These are phyloP conservation scores for Yamadazyma blattariae DNA, from an alignment of 1,139 yeast species.

Conservation along the genomic window DNA sequence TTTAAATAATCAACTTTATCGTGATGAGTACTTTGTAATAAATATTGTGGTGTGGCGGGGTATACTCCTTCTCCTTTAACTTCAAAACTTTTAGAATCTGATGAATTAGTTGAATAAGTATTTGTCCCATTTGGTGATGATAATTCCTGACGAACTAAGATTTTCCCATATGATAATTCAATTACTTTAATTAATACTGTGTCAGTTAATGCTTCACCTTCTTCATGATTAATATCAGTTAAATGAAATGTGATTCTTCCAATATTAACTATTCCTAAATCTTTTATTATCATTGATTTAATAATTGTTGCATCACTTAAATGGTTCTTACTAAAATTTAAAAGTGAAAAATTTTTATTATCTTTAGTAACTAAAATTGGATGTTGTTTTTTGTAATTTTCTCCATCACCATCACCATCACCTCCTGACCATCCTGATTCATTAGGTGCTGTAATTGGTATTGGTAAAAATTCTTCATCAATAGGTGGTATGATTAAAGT, in stretches of 20 bases:
- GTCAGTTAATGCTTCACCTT: slow-evolving; percentile 62
- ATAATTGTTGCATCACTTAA: slow-evolving; percentile 15
- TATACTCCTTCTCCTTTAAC: slow-evolving; percentile 41
- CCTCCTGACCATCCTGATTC: too few relatives aligned
- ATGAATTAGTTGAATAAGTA: slow-evolving; percentile 41
- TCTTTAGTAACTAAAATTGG: slow-evolving; percentile 58
- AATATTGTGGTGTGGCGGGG: slow-evolving; percentile 61
- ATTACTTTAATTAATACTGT: slow-evolving; percentile 32
- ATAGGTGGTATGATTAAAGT: slow-evolving; percentile 8
- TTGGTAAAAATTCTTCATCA: slow-evolving; percentile 33
- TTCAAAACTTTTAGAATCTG: slow-evolving; percentile 50
- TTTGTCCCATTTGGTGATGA: slow-evolving; percentile 28
- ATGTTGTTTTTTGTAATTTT: slow-evolving; percentile 6
- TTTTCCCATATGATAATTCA: slow-evolving; percentile 34
- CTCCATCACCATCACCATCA: too few relatives aligned
- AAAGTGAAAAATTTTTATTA: slow-evolving; percentile 32
- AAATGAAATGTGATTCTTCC: slow-evolving; percentile 54
- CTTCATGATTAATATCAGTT: slow-evolving; percentile 66
- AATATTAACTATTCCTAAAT: slow-evolving; percentile 38
- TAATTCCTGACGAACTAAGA: slow-evolving; percentile 42
- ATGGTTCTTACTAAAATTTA: slow-evolving; percentile 8
- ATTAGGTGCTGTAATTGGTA: slow-evolving; percentile 9
- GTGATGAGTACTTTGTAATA: slow-evolving; percentile 35
- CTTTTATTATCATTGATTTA: slow-evolving; percentile 37
- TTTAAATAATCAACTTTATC: slow-evolving; percentile 59